These are phyloP conservation scores for Auxenochlorella pyrenoidosa DNA, from an alignment of 139 green algal species.

Conservation along the genomic window DNA sequence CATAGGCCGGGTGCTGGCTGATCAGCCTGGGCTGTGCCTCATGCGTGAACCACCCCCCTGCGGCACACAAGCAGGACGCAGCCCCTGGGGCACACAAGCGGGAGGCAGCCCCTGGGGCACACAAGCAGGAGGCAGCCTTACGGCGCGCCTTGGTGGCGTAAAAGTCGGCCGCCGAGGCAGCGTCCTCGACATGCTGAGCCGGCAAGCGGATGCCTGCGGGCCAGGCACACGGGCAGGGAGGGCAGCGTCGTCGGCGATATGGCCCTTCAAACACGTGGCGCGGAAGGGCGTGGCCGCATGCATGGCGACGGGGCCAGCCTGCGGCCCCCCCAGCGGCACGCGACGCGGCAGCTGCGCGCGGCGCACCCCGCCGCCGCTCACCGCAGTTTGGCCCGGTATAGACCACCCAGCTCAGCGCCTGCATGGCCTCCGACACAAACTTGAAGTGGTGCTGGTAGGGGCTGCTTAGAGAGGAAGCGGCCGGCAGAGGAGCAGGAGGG, in stretches of 20 bases:
- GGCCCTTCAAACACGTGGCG: too few relatives aligned
- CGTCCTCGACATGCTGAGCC: conserved; percentile 80
- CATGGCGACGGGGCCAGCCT: too few relatives aligned
- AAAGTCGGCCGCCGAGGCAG: conserved; percentile 87
- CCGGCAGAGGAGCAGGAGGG: not conserved
- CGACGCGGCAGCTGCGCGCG: too few relatives aligned
- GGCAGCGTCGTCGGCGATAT: not conserved
- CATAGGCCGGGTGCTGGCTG: too few relatives aligned
- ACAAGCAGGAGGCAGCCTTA: not conserved
- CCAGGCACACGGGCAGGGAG: not conserved
- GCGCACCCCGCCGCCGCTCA: conserved; percentile 36
- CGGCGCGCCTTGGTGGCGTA: conserved; percentile 85
- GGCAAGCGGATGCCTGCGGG: conserved; percentile 77
- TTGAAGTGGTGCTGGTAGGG: conserved; percentile 73
- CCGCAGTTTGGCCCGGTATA: conserved; percentile 85
- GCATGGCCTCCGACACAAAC: conserved; percentile 76
- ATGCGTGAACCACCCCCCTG: not conserved
- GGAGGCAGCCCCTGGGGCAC: too few relatives aligned
- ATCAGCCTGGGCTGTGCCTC: too few relatives aligned
- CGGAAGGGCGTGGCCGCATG: too few relatives aligned
- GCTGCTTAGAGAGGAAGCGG: not conserved
- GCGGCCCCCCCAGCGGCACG: too few relatives aligned
- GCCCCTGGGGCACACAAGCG: not conserved
- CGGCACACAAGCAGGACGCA: not conserved
- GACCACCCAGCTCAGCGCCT: conserved; percentile 82